Conservation (phyloP, 2,329 filamentous ascomycete genomes). For the Rugonectria rugulosa region DNA sequence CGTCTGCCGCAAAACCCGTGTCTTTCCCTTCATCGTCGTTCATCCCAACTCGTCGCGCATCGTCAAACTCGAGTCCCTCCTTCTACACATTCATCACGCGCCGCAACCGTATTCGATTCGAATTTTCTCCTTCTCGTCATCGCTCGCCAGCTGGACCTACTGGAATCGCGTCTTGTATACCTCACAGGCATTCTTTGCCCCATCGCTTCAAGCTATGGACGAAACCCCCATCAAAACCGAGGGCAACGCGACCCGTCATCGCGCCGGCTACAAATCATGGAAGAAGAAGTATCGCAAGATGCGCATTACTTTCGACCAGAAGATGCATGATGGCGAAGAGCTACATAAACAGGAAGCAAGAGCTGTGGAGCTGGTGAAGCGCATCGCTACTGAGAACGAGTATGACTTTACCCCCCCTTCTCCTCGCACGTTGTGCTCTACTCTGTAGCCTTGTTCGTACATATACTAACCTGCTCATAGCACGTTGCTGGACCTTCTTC, state of each 20-base stretch:
- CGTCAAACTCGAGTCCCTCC: slow-evolving; percentile 17
- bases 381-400: slow-evolving; percentile 93
- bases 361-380: slow-evolving; percentile 80
- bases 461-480: slow-evolving; percentile 54
- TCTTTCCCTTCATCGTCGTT: slow-evolving; percentile 12
- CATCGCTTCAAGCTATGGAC: slow-evolving; percentile 40
- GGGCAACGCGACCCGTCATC: slow-evolving; percentile 51
- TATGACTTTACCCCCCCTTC: slow-evolving; percentile 62
- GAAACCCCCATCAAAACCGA: slow-evolving; percentile 52
- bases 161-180: slow-evolving; percentile 26
- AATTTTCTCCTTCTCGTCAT: slow-evolving; percentile 21
- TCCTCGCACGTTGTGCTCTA: background rate
- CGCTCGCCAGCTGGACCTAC: slow-evolving; percentile 1
- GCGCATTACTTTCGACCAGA: slow-evolving; percentile 78
- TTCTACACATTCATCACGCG: slow-evolving; percentile 18
- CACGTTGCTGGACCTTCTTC: slow-evolving; percentile 84
- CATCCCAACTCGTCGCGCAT: slow-evolving; percentile 18
- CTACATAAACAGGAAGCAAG: slow-evolving; percentile 83
- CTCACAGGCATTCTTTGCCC: slow-evolving; percentile 13
- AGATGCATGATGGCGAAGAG: slow-evolving; percentile 81
- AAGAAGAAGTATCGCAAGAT: slow-evolving; percentile 98
- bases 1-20: slow-evolving; percentile 17
- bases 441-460: slow-evolving; percentile 10
- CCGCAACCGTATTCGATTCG: slow-evolving; percentile 23
- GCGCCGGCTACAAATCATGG: slow-evolving; percentile 70